phyloP scores from a whole-genome alignment of 306 rosid genomes.

The Castanea mollissima region DNA sequence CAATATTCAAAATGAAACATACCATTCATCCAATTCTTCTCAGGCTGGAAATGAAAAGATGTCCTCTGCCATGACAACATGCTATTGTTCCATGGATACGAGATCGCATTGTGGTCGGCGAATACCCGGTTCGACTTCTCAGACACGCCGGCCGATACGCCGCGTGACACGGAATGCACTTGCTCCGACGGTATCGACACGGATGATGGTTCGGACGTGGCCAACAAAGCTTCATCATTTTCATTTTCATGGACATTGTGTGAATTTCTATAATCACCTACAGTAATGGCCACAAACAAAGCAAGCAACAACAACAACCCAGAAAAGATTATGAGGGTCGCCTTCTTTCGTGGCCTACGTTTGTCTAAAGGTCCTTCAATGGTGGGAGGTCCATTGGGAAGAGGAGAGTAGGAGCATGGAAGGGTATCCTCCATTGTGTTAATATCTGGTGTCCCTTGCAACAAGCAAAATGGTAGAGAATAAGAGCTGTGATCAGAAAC shows the following conservation, averaged over 20 bases:
- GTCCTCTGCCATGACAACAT: constrained; percentile 94
- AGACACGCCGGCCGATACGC: constrained; percentile 63
- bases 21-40: constrained; percentile 97
- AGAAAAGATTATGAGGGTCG: constrained; percentile 19
- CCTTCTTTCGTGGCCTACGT: constrained; percentile 11
- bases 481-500: no score
- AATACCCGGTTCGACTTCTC: constrained; percentile 49
- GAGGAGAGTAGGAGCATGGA: constrained; percentile 38
- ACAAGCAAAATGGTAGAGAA: no score
- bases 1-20: neutral
- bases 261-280: neutral
- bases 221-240: neutral
- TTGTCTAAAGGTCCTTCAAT: neutral
- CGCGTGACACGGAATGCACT: constrained; percentile 47
- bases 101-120: neutral
- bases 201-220: neutral
- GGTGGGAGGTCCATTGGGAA: constrained; percentile 26
- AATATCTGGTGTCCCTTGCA: no score
- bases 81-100: constrained; percentile 67
- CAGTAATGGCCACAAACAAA: constrained; percentile 32
- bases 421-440: constrained; percentile 3
- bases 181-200: constrained; percentile 1
- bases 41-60: constrained; percentile 83
- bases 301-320: constrained; percentile 39
- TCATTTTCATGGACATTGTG: neutral